A percentile compares a stretch with the other conserved stretches of the same genome.
These are phyloP conservation scores for Fusarium robinianum DNA, from an alignment of 2,329 filamentous ascomycete genomes.

Conservation along the genomic window DNA sequence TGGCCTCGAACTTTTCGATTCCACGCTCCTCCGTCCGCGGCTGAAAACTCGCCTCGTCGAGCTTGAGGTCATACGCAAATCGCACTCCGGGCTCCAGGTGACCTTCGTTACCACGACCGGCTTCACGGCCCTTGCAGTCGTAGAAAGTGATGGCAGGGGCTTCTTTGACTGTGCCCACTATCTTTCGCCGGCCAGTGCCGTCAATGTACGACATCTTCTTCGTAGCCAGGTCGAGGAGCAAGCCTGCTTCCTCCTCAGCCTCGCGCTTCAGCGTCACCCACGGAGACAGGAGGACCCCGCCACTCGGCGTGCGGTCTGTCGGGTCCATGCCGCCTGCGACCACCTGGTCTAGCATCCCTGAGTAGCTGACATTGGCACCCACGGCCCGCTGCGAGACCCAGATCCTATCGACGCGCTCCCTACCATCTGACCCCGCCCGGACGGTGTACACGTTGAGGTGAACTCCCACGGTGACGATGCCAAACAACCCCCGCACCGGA, in stretches of 20 bases:
- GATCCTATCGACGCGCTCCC: slow-evolving; percentile 33
- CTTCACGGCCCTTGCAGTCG: slow-evolving; percentile 40
- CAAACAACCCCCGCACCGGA: slow-evolving; percentile 42
- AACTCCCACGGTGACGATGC: slow-evolving; percentile 43
- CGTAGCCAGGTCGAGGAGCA: slow-evolving; percentile 34
- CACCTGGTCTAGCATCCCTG: slow-evolving; percentile 44
- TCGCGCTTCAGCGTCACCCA: slow-evolving; percentile 40
- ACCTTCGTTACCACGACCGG: slow-evolving; percentile 37
- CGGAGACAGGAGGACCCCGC: slow-evolving; percentile 27
- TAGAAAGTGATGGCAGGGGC: slow-evolving; percentile 41
- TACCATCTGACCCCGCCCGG: slow-evolving; percentile 28
- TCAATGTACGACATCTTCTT: slow-evolving; percentile 16
- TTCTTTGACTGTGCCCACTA: slow-evolving; percentile 32
- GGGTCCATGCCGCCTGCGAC: slow-evolving; percentile 44
- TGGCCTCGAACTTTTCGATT: slow-evolving; percentile 38
- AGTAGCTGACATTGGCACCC: slow-evolving; percentile 37
- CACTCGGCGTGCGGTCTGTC: slow-evolving; percentile 35
- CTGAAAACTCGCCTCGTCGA: slow-evolving; percentile 32
- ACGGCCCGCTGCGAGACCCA: slow-evolving; percentile 43
- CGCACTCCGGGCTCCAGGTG: slow-evolving; percentile 47
- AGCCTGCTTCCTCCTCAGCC: slow-evolving; percentile 41
- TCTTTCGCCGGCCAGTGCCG: not conserved
- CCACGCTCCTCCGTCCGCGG: slow-evolving; percentile 34
- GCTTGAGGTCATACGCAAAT: slow-evolving; percentile 43
- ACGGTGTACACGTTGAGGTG: slow-evolving; percentile 45